Evolutionary conservation across 2,329 filamentous ascomycete genomes (phyloP), one percentile per base, ranked within the genome.

Genomic region (Emergomyces pasteurianus): DNA sequence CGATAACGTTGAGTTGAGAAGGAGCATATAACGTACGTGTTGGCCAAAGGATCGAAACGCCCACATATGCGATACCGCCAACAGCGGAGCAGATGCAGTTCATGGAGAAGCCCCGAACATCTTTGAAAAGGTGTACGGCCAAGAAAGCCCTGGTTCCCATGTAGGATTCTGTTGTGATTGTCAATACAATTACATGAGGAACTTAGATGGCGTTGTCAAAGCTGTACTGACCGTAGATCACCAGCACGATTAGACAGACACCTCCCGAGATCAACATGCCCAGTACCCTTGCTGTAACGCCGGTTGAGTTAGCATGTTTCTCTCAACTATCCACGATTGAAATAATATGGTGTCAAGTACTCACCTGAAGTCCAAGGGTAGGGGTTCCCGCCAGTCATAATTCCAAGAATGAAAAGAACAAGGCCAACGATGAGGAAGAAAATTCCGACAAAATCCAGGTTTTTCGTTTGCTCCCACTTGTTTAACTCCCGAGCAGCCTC

Each of bases 361-460:
- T 58, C 31, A 58, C 57, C 40, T 14, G 57, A 58, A 7, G 36
- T 55, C 64, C 64, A 65, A n/a, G 56, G 57, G 52, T 65, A 65
- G 21, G 64, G 64, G 58, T 61, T 63, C 34, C 61, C 59, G 14
- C 64, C 64, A 57, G 62, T 64, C 47, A 55, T 57, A 16, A 65
- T 58, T 16, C 64, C 64, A 28, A 65, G 23, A 46, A 65, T 59
- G 53, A 65, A 65, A 5, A 58, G 46, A n/a, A 61, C 63, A 18
- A 65, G 46, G 12, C 64, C 64, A 18, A 61, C 64, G 50, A 53
- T 59, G 40, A 63, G 62, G 18, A 65, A 54, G 9, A 65, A 42
- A 23, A 65, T 42, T 28, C 63, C 64, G 21, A 64, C 52, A 58
- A 64, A 65, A 55, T 65, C 64, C 18, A 65, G 59, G 26, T 63